Evolutionary conservation across 2,329 filamentous ascomycete species (phyloP).

Genomic region (Acephala macrosclerotiorum): DNA sequence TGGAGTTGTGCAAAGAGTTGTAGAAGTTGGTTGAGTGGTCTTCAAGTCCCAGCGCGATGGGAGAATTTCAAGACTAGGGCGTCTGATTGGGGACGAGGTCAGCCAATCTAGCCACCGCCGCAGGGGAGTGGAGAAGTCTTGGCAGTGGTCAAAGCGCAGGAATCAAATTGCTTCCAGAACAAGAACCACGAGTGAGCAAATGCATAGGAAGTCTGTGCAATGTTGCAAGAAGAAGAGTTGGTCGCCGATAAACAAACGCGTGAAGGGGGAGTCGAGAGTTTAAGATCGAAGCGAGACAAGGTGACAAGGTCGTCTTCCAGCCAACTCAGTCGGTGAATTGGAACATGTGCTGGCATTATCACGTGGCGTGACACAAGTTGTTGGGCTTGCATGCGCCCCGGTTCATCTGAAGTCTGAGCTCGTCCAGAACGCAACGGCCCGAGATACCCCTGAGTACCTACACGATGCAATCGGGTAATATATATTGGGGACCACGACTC

Average conservation of each 20-base stretch:
- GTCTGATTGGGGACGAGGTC: neutral
- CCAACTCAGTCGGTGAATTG: too few relatives aligned
- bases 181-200: too few relatives aligned
- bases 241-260: neutral
- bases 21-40: neutral
- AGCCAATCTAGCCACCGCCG: slow-evolving; percentile 10
- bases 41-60: neutral
- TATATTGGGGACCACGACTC: neutral
- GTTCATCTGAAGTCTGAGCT: neutral
- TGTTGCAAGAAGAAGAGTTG: neutral
- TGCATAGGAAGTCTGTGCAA: too few relatives aligned
- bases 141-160: slow-evolving; percentile 10
- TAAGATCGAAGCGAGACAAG: neutral
- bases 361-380: neutral
- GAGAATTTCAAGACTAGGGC: slow-evolving; percentile 1
- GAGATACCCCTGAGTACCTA: slow-evolving; percentile 4
- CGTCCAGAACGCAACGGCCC: neutral
- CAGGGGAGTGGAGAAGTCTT: neutral
- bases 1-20: neutral
- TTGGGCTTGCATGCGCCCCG: slow-evolving; percentile 2
- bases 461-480: neutral
- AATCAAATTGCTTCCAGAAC: neutral
- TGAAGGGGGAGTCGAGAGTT: neutral
- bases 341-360: neutral
- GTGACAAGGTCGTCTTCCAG: neutral